phyloP scores from a whole-genome alignment of 2,329 filamentous ascomycete genomes.

The Curvularia hawaiiensis region DNA sequence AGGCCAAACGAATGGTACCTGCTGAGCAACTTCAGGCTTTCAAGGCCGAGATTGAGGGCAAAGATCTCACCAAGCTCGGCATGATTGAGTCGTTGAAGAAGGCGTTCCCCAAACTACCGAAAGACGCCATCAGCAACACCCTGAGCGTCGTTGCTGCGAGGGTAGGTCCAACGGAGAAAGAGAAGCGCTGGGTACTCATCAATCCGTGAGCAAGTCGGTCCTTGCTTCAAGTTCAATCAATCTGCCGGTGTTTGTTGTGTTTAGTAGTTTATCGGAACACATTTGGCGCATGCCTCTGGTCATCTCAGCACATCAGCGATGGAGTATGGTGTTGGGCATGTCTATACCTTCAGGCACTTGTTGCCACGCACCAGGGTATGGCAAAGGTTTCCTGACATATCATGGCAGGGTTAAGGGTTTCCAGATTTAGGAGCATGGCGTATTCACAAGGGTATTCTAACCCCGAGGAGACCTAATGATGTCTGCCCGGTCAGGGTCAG shows the following conservation, averaged over 20 bases:
- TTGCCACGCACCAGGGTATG: background rate
- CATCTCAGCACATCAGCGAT: constrained; percentile 1
- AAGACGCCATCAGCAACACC: constrained; percentile 72
- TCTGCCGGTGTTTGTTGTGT: background rate
- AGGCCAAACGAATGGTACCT: constrained; percentile 58
- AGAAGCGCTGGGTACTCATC: constrained; percentile 65
- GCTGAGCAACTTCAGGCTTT: constrained; percentile 68
- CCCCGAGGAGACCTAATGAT: background rate
- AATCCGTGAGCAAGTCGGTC: constrained; percentile 18
- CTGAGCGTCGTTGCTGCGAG: constrained; percentile 69
- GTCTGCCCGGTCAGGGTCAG: background rate
- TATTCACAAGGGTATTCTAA: background rate
- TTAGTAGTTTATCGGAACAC: background rate
- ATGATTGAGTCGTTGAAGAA: constrained; percentile 77
- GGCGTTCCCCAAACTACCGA: constrained; percentile 72
- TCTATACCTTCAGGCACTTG: constrained; percentile 1
- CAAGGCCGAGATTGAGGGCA: constrained; percentile 71
- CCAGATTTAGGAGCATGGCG: background rate
- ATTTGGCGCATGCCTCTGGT: background rate
- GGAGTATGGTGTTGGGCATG: constrained; percentile 4
- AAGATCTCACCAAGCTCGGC: constrained; percentile 74
- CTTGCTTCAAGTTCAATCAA: background rate
- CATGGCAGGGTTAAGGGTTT: background rate
- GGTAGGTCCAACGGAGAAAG: constrained; percentile 64
- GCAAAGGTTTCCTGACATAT: background rate